Evolutionary conservation across 129 eudicot genomes (phyloP).

Genomic region (Flaveria linearis): DNA sequence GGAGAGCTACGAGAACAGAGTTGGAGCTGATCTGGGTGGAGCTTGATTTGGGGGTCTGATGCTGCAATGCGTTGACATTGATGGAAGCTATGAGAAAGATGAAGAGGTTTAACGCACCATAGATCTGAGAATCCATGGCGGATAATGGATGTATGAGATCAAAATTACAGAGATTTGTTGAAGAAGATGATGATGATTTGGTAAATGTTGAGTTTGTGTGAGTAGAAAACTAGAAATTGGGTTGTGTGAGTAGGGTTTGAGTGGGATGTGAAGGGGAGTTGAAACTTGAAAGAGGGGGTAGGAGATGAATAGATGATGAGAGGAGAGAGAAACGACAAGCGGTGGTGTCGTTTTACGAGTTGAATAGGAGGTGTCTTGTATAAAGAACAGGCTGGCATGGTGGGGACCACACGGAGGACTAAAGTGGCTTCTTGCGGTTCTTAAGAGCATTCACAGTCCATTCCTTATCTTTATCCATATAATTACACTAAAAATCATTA

Average conservation of each 20-base stretch:
- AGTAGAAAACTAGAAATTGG: neutral
- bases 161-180: neutral
- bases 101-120: slow-evolving; percentile 40
- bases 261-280: slow-evolving; percentile 20
- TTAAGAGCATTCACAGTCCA: too few species aligned
- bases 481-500: too few species aligned
- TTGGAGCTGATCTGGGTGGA: slow-evolving; percentile 62
- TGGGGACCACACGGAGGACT: slow-evolving; percentile 37
- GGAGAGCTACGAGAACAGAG: slow-evolving; percentile 74
- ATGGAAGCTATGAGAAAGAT: slow-evolving; percentile 5
- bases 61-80: slow-evolving; percentile 44
- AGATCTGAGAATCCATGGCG: slow-evolving; percentile 71
- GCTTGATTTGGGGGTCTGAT: slow-evolving; percentile 8
- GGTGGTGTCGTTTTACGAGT: slow-evolving; percentile 40
- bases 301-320: neutral
- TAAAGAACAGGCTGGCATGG: slow-evolving; percentile 31
- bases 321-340: slow-evolving; percentile 23
- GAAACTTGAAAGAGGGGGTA: slow-evolving; percentile 21
- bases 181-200: slow-evolving; percentile 17
- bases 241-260: slow-evolving; percentile 17
- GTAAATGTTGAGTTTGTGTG: neutral
- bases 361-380: neutral
- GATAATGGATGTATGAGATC: neutral
- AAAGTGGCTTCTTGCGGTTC: slow-evolving; percentile 28
- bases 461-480: too few species aligned